Percentiles rank a stretch among this genome's conserved stretches.
These are phyloP conservation scores for Recurvomyces mirabilis DNA, from an alignment of 495 filamentous ascomycete species.

Conservation along the genomic window DNA sequence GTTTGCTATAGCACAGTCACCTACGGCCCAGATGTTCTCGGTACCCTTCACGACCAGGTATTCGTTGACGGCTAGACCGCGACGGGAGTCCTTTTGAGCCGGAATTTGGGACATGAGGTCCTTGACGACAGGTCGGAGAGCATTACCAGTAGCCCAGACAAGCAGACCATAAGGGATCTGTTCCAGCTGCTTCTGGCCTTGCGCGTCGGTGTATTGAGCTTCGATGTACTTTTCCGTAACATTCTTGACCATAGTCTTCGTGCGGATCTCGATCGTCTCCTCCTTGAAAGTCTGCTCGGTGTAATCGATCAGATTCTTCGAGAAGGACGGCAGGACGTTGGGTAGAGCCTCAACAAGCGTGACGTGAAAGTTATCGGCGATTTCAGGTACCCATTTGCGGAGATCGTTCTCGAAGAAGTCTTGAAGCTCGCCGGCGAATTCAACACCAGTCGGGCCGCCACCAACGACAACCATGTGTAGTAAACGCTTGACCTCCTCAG, in stretches of 20 bases:
- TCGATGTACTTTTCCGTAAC: constrained; percentile 92
- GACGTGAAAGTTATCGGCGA: constrained; percentile 86
- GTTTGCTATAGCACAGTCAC: constrained; percentile 87
- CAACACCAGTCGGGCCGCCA: constrained; percentile 93
- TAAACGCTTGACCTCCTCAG: constrained; percentile 81
- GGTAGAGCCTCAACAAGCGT: constrained; percentile 97
- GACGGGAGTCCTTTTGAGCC: constrained; percentile 86
- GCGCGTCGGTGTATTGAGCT: constrained; percentile 74
- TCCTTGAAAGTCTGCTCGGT: constrained; percentile 98
- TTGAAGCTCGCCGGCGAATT: constrained; percentile 95
- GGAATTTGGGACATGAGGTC: constrained; percentile 89
- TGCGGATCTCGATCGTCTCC: constrained; percentile 89
- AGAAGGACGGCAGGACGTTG: constrained; percentile 96
- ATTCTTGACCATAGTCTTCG: constrained; percentile 98
- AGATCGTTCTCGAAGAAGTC: constrained; percentile 98
- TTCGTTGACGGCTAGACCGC: constrained; percentile 91
- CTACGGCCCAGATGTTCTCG: constrained; percentile 87
- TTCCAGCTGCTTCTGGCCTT: constrained; percentile 70
- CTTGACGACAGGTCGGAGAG: constrained; percentile 72
- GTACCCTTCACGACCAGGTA: constrained; percentile 96
- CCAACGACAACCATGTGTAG: constrained; percentile 99
- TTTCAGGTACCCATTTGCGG: constrained; percentile 94
- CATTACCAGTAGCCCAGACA: constrained; percentile 97
- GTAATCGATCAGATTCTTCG: constrained; percentile 97
- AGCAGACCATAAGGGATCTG: constrained; percentile 88